Base-by-base conservation (phyloP, 768 basidiomycete species). In the Russula emetica region DNA sequence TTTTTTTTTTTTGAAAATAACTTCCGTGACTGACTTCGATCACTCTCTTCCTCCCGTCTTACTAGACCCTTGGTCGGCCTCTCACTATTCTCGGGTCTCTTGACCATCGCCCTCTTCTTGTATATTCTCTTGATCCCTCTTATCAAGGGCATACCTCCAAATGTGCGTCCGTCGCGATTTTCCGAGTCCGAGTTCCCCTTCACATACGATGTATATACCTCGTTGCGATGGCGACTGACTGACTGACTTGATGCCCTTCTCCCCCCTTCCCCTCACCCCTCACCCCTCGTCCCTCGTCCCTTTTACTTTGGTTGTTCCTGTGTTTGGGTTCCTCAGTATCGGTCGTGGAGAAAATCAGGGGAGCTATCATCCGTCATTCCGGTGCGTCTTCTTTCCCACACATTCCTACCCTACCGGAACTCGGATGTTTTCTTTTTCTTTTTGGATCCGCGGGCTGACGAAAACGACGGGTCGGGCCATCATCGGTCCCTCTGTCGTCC, bases 311-410 rank as follows among this genome's bases (percentile, higher is more conserved):
- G 42, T 56, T 69, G 55, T 26, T 49, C 47, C 10, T 49, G 13
- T 49, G 22, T 1, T 4, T n/a, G 22, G 20, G n/a, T 49, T 11
- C 14, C 36, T 24, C 70, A 92, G 90, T 91, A 88, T 70, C 84
- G 79, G 53, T 81, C 82, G 18, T 92, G 90, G 90, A 78, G 86
- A 68, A 77, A 87, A 68, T 90, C 88, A 5, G 84, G 85, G 24
- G 75, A 84, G 24, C 74, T 92, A 34, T 87, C 87, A 1, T 80
- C 78, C 2, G 82, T 87, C 10, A 88, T 91, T 67, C 89, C 88
- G 34, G 82, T 77, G 51, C 24, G 74, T 67, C 2, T 11, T 9
- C 7, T 20, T 54, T 28, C 28, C 28, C 28, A 28, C 28, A 28
- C 28, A 2, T n/a, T n/a, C n/a, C n/a, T n/a, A n/a, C n/a, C 7